Conservation (phyloP, 352 stramenopile genomes). For the Pythium dissimile region DNA sequence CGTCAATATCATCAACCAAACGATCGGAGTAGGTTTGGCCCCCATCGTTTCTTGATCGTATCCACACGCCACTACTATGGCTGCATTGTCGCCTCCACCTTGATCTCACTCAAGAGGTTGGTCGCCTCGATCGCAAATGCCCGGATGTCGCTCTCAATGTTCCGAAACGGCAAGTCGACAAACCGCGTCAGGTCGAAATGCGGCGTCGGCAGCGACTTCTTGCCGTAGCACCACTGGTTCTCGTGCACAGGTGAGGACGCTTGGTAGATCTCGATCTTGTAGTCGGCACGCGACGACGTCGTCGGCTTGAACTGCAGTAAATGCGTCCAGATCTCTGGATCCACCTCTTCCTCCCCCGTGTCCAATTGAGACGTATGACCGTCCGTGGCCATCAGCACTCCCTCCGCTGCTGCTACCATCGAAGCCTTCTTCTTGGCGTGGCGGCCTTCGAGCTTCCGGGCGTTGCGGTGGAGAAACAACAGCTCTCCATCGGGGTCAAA, state of each 20-base stretch:
- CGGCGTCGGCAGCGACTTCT: conserved; percentile 24
- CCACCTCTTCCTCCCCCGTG: conserved; percentile 15
- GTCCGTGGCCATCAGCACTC: background rate
- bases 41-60: no score
- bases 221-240: conserved; percentile 58
- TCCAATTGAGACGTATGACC: no score
- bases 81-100: no score
- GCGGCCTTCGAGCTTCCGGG: conserved; percentile 61
- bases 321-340: conserved; percentile 66
- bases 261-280: conserved; percentile 51
- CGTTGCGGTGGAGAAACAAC: conserved; percentile 74
- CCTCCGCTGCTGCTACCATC: background rate
- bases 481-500: conserved; percentile 46
- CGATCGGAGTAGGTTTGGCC: no score
- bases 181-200: conserved; percentile 23
- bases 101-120: no score
- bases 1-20: no score
- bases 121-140: conserved; percentile 20
- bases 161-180: conserved; percentile 7
- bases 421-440: background rate
- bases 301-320: conserved; percentile 57
- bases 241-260: conserved; percentile 30
- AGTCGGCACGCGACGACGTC: conserved; percentile 34
- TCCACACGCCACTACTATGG: no score
- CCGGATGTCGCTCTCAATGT: conserved; percentile 21